These are phyloP conservation scores for Umbilicaria muhlenbergii DNA, from an alignment of 495 filamentous ascomycete genomes.

Conservation along the genomic window DNA sequence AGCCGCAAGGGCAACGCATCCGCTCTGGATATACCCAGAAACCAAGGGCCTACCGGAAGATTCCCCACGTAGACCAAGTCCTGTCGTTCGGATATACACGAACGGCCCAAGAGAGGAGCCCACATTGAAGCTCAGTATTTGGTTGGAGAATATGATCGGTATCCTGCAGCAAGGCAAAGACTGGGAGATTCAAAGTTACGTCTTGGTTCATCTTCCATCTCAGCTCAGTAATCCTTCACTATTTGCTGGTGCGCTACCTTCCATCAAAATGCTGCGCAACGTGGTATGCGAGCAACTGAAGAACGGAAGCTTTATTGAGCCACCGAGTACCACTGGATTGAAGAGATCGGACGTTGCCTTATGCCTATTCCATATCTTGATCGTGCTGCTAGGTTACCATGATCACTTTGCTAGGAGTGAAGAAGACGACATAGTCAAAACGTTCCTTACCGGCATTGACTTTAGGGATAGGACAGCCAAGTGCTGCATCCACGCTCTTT, in stretches of 20 bases:
- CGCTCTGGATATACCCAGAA: conserved; percentile 39
- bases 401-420: conserved; percentile 69
- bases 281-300: conserved; percentile 70
- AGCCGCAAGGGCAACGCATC: conserved; percentile 27
- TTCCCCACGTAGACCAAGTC: conserved; percentile 30
- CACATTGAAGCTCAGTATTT: conserved; percentile 50
- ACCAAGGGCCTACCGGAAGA: conserved; percentile 36
- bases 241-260: conserved; percentile 51
- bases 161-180: conserved; percentile 63
- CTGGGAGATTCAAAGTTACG: conserved; percentile 91
- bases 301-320: conserved; percentile 56
- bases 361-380: conserved; percentile 71
- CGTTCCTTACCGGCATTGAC: conserved; percentile 63
- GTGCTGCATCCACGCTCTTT: conserved; percentile 84
- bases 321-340: conserved; percentile 54
- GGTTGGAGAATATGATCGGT: conserved; percentile 60
- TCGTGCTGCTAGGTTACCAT: conserved; percentile 77
- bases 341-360: conserved; percentile 80
- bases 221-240: conserved; percentile 84
- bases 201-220: conserved; percentile 70
- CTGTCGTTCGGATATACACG: conserved; percentile 22
- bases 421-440: conserved; percentile 73
- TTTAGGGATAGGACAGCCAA: conserved; percentile 76
- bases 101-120: conserved; percentile 8
- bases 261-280: conserved; percentile 63